Percentiles rank a stretch among this genome's conserved stretches.
These are phyloP conservation scores for Protomyces arabidopsidicola DNA, from an alignment of 1,139 yeast species.

Conservation along the genomic window DNA sequence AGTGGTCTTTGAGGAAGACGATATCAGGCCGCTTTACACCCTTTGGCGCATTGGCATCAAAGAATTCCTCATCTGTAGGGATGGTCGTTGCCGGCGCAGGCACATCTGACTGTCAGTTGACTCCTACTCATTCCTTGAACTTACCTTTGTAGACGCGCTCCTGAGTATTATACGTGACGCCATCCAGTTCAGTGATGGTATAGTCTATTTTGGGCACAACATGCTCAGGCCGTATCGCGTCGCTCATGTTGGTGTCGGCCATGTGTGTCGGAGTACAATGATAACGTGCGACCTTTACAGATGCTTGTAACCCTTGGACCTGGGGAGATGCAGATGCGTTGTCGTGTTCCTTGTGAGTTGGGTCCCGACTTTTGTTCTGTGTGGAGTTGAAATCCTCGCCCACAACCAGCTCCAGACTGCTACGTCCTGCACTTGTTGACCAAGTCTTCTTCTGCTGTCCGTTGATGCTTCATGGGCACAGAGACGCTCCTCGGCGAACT, in stretches of 20 bases:
- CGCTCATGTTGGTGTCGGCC: conserved; percentile 2
- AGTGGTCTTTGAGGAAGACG: conserved; percentile 66
- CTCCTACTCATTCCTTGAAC: not conserved
- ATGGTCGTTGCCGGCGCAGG: conserved; percentile 61
- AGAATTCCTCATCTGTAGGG: conserved; percentile 68
- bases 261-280: not conserved
- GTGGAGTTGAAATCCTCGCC: too few relatives aligned
- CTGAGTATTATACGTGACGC: conserved; percentile 16
- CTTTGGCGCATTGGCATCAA: conserved; percentile 46
- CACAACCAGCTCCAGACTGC: too few relatives aligned
- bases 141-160: conserved; percentile 23
- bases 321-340: too few relatives aligned
- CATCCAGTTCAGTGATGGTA: conserved; percentile 23
- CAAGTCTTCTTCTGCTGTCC: too few relatives aligned
- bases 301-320: too few relatives aligned
- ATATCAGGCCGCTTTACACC: conserved; percentile 53
- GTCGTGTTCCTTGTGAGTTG: too few relatives aligned
- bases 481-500: not conserved
- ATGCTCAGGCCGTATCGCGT: conserved; percentile 20
- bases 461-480: not conserved
- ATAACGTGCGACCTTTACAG: not conserved
- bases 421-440: too few relatives aligned
- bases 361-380: too few relatives aligned
- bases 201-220: conserved; percentile 16
- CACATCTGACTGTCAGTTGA: conserved; percentile 41